Evolutionary conservation across 1,139 yeast genomes (phyloP).

Genomic region (Zygosaccharomyces sapae): DNA sequence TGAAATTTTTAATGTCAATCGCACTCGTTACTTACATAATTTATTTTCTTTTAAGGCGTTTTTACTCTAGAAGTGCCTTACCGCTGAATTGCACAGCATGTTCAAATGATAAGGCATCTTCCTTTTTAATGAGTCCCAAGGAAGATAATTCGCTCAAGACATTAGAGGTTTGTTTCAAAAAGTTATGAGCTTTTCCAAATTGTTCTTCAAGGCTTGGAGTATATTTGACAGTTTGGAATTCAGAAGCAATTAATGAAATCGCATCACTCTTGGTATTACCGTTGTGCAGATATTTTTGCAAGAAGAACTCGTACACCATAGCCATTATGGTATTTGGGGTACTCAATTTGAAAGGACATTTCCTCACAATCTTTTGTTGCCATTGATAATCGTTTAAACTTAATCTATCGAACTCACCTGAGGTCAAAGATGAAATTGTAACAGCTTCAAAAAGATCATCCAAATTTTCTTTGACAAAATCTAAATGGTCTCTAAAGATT

Average conservation of each 20-base stretch:
- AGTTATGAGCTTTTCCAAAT: constrained; percentile 25
- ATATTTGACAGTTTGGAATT: constrained; percentile 31
- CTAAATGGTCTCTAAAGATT: constrained; percentile 62
- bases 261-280: constrained; percentile 35
- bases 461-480: constrained; percentile 48
- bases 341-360: constrained; percentile 53
- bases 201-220: constrained; percentile 31
- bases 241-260: constrained; percentile 26
- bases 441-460: constrained; percentile 55
- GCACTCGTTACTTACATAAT: constrained; percentile 10
- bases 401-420: constrained; percentile 47
- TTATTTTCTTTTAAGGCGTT: neutral
- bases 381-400: constrained; percentile 46
- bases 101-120: constrained; percentile 19
- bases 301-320: constrained; percentile 36
- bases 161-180: constrained; percentile 19
- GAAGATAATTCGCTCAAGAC: constrained; percentile 20
- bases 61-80: constrained; percentile 17
- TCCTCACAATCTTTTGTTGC: constrained; percentile 48
- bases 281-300: constrained; percentile 34
- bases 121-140: constrained; percentile 19
- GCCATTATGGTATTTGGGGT: constrained; percentile 36
- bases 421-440: constrained; percentile 49
- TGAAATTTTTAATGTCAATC: neutral
- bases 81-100: constrained; percentile 28